Evolutionary conservation across 768 basidiomycete genomes (phyloP), one percentile per base, ranked within the genome.

Genomic region (Chalciporus piperatus): DNA sequence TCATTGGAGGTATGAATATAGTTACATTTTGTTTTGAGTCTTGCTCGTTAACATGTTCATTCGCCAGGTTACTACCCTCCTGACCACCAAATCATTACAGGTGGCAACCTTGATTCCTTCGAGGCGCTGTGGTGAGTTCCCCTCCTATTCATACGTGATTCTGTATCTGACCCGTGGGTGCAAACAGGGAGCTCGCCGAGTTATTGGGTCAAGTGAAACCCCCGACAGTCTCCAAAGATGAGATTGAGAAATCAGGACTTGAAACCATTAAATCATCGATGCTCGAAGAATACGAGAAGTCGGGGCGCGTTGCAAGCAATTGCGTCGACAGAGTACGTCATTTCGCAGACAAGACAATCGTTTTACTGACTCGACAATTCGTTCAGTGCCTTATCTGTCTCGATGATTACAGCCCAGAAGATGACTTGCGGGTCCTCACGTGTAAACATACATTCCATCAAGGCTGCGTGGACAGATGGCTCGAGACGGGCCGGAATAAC

Each of bases 381-480:
- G 38, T 42, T 6, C 57, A 89, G 87, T 92, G 88, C 62, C 73
- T 91, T 54, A 87, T 97, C 33, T 98, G 94, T 64, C 73, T 96
- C 45, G 88, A 91, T 50, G 92, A 96, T 48, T 97, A 97, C 68
- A 77, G 78, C 28, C 65, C 74, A 2, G 85, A 89, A 40, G 89
- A 92, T 41, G 84, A 92, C 23, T 70, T 95, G 43, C 83, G 95
- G 22, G 70, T 97, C 30, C 77, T 98, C 73, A 71, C 72, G 6
- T 97, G 95, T 69, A 79, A 82, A 56, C 94, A 98, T 70, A 85
- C 81, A n/a, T 98, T 94, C 78, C 94, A 98, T 64, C 84, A 84
- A 61, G 72, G 67, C 19, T 97, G 94, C 59, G 91, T 97, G 6
- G 94, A 97, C 63, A 83, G 77, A 53, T 96, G 94, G 92, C 74